Base-by-base conservation (phyloP, 106 monocot species). In the Dendrobium huoshanense region DNA sequence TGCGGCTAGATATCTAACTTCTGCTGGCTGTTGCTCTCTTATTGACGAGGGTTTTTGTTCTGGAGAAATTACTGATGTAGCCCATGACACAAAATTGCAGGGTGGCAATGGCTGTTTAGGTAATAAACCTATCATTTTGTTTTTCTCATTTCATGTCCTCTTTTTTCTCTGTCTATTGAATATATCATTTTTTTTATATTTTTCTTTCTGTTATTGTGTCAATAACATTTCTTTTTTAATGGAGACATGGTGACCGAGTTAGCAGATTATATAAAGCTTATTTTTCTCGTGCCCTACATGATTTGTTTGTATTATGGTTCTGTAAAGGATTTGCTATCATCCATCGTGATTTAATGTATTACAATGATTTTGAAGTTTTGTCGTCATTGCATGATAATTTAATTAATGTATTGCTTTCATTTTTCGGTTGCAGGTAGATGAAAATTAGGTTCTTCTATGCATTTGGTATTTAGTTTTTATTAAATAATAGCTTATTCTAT, bases 1-100 rank as follows among this genome's bases (percentile, higher is more conserved):
- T 59, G 83, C 95, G 44, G 85, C 90, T 11, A 85, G 85, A 64
- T 87, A 72, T 64, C 82, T 95, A 17, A 85, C 88, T 83, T 87
- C 90, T 70, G 76, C 90, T 51, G 90, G 92, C 83, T 85, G 80
- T 47, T 80, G 78, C 81, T 86, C 81, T 73, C 79, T 86, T 75
- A 78, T 43, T 79, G 78, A 86, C 40, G 85, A 85, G 7, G 65
- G 48, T 83, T 7, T 24, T 76, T 75, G 54, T 49, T 55, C 70
- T 61, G 78, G 78, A 75, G 82, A 77, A 58, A 55, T 25, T 70
- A 80, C 44, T 87, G 85, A 79, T 27, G 70, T 27, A 16, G 73
- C 59, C 70, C 70, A 70, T 79, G 80, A 33, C 4, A n/a, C 75
- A 42, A 78, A 51, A 44, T 41, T 24, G 55, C 82, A 75, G 8